phyloP scores from a whole-genome alignment of 805 yeast species.

The Zygosaccharomyces siamensis region DNA sequence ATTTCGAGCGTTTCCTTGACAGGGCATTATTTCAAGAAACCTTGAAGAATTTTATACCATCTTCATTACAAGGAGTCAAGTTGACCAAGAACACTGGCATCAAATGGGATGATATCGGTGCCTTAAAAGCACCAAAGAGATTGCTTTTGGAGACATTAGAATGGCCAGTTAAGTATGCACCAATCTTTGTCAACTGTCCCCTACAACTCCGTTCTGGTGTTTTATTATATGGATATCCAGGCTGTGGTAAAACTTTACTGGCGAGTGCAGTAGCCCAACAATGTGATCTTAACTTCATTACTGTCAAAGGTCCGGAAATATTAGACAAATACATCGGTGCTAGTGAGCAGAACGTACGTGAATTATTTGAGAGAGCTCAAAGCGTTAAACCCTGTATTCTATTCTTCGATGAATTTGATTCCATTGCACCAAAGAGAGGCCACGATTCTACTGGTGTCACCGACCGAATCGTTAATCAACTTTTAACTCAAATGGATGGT shows the following conservation, averaged over 20 bases:
- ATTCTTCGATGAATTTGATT: constrained; percentile 93
- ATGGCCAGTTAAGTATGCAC: constrained; percentile 96
- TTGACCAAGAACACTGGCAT: constrained; percentile 57
- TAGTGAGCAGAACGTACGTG: constrained; percentile 90
- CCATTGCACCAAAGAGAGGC: constrained; percentile 96
- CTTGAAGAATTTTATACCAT: constrained; percentile 66
- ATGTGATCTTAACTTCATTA: constrained; percentile 88
- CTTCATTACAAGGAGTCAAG: constrained; percentile 81
- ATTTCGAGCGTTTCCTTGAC: constrained; percentile 14
- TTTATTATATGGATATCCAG: constrained; percentile 90
- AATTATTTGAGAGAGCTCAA: constrained; percentile 87
- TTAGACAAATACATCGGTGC: constrained; percentile 96
- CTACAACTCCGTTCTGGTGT: constrained; percentile 85
- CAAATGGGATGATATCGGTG: constrained; percentile 88
- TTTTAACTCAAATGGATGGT: constrained; percentile 98
- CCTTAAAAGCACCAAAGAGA: constrained; percentile 68
- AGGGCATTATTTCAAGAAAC: constrained; percentile 50
- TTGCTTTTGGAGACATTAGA: constrained; percentile 82
- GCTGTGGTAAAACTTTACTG: constrained; percentile 90
- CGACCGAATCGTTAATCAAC: constrained; percentile 93
- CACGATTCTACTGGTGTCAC: constrained; percentile 98
- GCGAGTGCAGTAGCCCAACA: constrained; percentile 93
- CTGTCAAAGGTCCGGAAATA: constrained; percentile 94
- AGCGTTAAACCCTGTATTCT: constrained; percentile 91
- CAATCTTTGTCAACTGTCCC: constrained; percentile 87